phyloP scores from a whole-genome alignment of 768 basidiomycete genomes.

The Boletus rubropictus region DNA sequence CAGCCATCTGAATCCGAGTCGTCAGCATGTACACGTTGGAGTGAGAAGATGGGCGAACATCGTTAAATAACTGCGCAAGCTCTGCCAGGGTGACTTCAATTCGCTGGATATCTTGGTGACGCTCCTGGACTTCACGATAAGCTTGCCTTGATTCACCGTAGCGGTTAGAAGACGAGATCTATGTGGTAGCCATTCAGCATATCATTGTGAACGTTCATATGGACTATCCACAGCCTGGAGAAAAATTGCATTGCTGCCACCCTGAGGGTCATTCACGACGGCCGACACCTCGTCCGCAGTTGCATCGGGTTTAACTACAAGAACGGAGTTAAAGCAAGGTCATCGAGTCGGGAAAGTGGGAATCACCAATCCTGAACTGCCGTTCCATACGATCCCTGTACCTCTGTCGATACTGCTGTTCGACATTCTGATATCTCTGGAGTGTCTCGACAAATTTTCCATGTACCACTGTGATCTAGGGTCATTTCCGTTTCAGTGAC shows the following conservation, averaged over 20 bases:
- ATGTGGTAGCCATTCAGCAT: background rate
- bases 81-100: constrained; percentile 88
- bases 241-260: constrained; percentile 65
- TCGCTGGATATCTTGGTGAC: constrained; percentile 78
- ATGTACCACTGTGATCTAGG: constrained; percentile 55
- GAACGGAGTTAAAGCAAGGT: background rate
- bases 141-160: constrained; percentile 79
- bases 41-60: constrained; percentile 41
- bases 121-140: constrained; percentile 82
- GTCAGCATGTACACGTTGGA: background rate
- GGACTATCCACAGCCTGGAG: constrained; percentile 52
- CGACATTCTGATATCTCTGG: constrained; percentile 72
- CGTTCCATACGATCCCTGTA: constrained; percentile 65
- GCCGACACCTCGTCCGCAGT: constrained; percentile 71
- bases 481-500: background rate
- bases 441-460: constrained; percentile 70
- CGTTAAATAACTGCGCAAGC: constrained; percentile 81
- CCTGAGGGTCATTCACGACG: constrained; percentile 58
- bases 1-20: constrained; percentile 54
- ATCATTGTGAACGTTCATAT: background rate
- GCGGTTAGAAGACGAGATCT: constrained; percentile 74
- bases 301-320: constrained; percentile 78
- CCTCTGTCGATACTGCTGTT: constrained; percentile 61
- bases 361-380: constrained; percentile 70
- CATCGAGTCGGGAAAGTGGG: background rate